phyloP scores from a whole-genome alignment of 1,284 basidiomycete species.

The Pascua guehoae region DNA sequence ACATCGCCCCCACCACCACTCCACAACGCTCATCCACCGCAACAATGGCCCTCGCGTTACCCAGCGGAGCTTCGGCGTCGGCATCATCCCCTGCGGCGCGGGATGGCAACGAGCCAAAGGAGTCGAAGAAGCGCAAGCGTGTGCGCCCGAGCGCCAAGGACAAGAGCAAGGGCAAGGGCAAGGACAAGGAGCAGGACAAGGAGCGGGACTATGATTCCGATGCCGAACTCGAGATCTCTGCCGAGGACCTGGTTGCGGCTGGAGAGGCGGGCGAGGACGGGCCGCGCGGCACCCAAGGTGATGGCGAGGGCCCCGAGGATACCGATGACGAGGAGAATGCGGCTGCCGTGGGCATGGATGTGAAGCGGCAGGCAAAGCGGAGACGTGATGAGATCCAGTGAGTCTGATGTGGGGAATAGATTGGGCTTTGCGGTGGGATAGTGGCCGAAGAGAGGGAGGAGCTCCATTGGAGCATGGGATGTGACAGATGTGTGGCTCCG shows the following conservation, averaged over 20 bases:
- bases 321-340: slow-evolving; percentile 22
- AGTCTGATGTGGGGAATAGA: slow-evolving; percentile 3
- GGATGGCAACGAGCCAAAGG: background rate
- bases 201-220: slow-evolving; percentile 13
- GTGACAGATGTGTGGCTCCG: too few species aligned
- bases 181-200: slow-evolving; percentile 13
- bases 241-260: slow-evolving; percentile 22
- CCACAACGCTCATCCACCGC: background rate
- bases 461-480: too few species aligned
- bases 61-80: background rate
- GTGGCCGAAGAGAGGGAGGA: too few species aligned
- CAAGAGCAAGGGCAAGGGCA: slow-evolving; percentile 5
- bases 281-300: background rate
- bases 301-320: slow-evolving; percentile 20
- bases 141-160: background rate
- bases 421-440: background rate
- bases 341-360: slow-evolving; percentile 3
- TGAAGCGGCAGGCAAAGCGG: slow-evolving; percentile 17
- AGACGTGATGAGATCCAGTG: slow-evolving; percentile 14
- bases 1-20: too few species aligned
- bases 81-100: slow-evolving; percentile 7
- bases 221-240: slow-evolving; percentile 19
- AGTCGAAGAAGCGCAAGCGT: slow-evolving; percentile 12
- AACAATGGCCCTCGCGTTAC: slow-evolving; percentile 10
- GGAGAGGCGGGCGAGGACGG: slow-evolving; percentile 5